A percentile compares a stretch with the other conserved stretches of the same genome.
These are phyloP conservation scores for Pyrus hybrid DNA, from an alignment of 331 rosid species.

Conservation along the genomic window DNA sequence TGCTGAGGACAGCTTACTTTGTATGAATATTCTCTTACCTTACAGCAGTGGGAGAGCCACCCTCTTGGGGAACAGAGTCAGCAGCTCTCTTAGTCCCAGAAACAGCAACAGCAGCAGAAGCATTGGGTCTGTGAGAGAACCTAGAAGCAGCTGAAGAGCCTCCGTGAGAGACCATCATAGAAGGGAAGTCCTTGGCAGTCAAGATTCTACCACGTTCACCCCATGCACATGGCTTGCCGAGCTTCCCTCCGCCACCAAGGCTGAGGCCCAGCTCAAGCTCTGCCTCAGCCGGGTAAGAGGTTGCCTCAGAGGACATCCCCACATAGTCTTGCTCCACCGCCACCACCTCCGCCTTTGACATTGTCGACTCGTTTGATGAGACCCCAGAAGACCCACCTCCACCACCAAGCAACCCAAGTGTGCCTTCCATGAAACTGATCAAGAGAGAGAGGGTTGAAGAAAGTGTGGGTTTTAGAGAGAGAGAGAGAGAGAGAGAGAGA, in stretches of 20 bases:
- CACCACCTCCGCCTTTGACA: conserved; percentile 26
- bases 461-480: neutral
- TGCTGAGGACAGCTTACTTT: neutral
- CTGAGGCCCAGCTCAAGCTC: conserved; percentile 51
- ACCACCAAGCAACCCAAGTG: conserved; percentile 35
- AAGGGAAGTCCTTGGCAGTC: conserved; percentile 61
- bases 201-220: conserved; percentile 59
- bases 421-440: conserved; percentile 19
- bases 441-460: neutral
- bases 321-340: conserved; percentile 26
- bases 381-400: conserved; percentile 33
- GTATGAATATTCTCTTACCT: conserved; percentile 27
- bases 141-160: conserved; percentile 25
- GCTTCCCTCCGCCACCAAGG: conserved; percentile 16
- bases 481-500: conserved; percentile 5
- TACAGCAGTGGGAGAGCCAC: conserved; percentile 49
- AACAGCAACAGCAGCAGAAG: conserved; percentile 22
- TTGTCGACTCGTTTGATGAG: conserved; percentile 23
- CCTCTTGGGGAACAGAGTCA: conserved; percentile 44
- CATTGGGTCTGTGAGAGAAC: conserved; percentile 31
- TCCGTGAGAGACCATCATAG: conserved; percentile 25
- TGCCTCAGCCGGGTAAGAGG: conserved; percentile 34
- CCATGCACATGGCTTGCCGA: conserved; percentile 30
- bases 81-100: conserved; percentile 70
- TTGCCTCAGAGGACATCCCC: conserved; percentile 30